Percentiles rank a stretch among this genome's conserved stretches.
phyloP scores from a whole-genome alignment of 176 grass and related monocot species.

The Calamus simplicifolius region DNA sequence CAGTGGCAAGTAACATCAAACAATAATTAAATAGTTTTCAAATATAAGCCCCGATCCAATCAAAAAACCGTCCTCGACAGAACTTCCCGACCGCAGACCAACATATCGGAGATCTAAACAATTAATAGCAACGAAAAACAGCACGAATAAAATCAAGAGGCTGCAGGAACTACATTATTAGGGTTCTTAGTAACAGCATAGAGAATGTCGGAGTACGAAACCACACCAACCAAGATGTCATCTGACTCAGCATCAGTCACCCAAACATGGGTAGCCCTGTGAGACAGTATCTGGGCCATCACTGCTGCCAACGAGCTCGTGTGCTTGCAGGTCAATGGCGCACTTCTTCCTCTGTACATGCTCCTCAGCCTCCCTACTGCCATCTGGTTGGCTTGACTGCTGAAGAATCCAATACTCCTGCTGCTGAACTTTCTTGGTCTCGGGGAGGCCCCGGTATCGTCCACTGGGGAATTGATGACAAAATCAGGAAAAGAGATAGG shows the following conservation, averaged over 20 bases:
- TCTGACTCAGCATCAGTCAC: slow-evolving; percentile 56
- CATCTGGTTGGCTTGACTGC: slow-evolving; percentile 40
- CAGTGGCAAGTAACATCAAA: too few species aligned
- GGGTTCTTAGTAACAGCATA: slow-evolving; percentile 41
- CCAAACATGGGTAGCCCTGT: slow-evolving; percentile 88
- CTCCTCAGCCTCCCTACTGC: slow-evolving; percentile 38
- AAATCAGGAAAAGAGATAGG: slow-evolving; percentile 23
- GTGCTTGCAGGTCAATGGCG: slow-evolving; percentile 60
- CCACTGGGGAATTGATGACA: slow-evolving; percentile 19
- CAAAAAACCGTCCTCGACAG: too few species aligned
- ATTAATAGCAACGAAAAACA: too few species aligned
- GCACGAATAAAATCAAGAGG: slow-evolving; percentile 21
- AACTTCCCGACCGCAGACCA: too few species aligned
- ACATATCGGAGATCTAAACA: too few species aligned
- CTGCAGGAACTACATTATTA: slow-evolving; percentile 4
- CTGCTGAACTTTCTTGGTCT: slow-evolving; percentile 74
- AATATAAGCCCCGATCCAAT: too few species aligned
- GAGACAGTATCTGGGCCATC: slow-evolving; percentile 93
- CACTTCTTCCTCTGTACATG: slow-evolving; percentile 54
- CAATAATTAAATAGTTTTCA: too few species aligned
- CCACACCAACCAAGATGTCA: slow-evolving; percentile 61
- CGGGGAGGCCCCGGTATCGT: slow-evolving; percentile 34
- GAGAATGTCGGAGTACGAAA: slow-evolving; percentile 84
- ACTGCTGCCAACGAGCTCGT: slow-evolving; percentile 77
- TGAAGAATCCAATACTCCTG: slow-evolving; percentile 76